Evolutionary conservation across 176 grass and related monocot genomes (phyloP).

Genomic region (Triticum aestivum): DNA sequence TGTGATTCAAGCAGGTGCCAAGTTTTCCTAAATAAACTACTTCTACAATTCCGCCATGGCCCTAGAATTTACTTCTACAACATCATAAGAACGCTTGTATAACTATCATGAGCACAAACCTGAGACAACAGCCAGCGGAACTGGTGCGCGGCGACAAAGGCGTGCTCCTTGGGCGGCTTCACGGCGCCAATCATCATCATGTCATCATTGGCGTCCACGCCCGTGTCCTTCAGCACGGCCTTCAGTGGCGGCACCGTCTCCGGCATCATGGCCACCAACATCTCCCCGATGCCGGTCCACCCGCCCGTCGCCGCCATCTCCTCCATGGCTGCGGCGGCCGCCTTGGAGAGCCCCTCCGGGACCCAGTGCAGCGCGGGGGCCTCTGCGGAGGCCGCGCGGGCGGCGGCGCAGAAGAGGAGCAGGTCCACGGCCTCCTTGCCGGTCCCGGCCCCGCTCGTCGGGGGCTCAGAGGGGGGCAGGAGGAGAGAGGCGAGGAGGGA

Average conservation of each 20-base stretch:
- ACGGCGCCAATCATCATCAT: constrained; percentile 45
- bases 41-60: background rate
- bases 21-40: background rate
- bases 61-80: background rate
- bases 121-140: constrained; percentile 87
- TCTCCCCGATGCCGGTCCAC: no score
- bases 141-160: constrained; percentile 60
- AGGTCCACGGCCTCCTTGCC: no score
- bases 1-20: background rate
- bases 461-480: no score
- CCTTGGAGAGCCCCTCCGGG: no score
- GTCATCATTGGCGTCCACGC: constrained; percentile 52
- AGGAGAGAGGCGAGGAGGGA: no score
- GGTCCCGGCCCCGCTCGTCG: no score
- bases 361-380: no score
- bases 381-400: no score
- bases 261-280: constrained; percentile 30
- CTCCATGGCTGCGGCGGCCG: no score
- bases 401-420: no score
- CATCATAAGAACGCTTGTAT: background rate
- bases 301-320: no score
- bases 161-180: constrained; percentile 62
- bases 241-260: constrained; percentile 62
- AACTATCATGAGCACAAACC: constrained; percentile 28
- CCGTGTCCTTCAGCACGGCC: constrained; percentile 52